Evolutionary conservation across 495 filamentous ascomycete genomes (phyloP), one percentile per base, ranked within the genome.

Genomic region (Jackrogersella minutella): DNA sequence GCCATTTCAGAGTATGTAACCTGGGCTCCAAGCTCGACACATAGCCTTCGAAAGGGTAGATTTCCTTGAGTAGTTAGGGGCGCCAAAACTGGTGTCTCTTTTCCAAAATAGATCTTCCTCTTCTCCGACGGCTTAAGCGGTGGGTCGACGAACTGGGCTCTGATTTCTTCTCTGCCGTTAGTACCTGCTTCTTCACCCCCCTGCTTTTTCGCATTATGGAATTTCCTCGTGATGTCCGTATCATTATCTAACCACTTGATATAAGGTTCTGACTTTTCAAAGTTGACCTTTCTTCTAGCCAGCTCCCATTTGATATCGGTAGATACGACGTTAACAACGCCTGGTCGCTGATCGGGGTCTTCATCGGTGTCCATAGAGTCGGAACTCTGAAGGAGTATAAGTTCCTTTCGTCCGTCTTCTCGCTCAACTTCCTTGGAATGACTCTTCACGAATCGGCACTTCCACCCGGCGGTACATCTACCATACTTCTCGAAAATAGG

Each of bases 1-100:
- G 96, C 95, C 95, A 99, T 99, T 73, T 99, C 95, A 0, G 95
- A 98, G 80, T 97, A 98, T 2, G 94, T 99, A 33, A 96, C 79
- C 65, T 97, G 91, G 16, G 95, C 93, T 19, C 95, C 96, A 16
- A 97, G 85, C 51, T 90, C 88, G 0, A 89, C 87, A 70, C 95
- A 98, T n/a, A 99, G 86, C 51, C 96, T 86, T 41, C 95, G 90
- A 81, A 97, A 99, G 1, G 95, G 96, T 24, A 98, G 80, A 69
- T 99, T 99, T n/a, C 95, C 95, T 77, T 97, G 95, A 2, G 95
- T 99, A 0, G 95, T 88, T 14, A 85, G 71, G 39, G 95, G 95
- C 2, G 96, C 95, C 14, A 99, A 83, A 21, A 93, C 85, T 0
- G 96, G 93, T 2, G 95, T 98, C 69, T 98, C 93, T 5, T 88